Base-by-base conservation (phyloP, 1,284 basidiomycete species). In the Jaminaea rosea region DNA sequence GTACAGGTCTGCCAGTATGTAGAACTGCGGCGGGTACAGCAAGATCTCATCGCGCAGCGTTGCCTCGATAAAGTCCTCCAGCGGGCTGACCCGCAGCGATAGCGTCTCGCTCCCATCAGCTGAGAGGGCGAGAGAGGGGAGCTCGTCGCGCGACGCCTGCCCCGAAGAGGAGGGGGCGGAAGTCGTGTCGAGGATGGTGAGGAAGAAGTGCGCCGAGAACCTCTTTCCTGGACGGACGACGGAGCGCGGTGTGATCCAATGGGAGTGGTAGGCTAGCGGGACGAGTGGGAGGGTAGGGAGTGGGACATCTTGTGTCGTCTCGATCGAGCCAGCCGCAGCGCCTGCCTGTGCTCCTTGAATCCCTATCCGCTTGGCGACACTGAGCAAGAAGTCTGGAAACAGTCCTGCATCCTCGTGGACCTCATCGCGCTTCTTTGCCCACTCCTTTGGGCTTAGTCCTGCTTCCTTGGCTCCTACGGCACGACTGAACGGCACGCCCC, bases 151-250 rank as follows among this genome's bases (percentile, higher is more conserved):
- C n/a, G n/a, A n/a, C n/a, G n/a, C n/a, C n/a, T n/a, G n/a, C n/a
- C n/a, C n/a, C n/a, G n/a, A n/a, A n/a, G n/a, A n/a, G n/a, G n/a
- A n/a, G n/a, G n/a, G n/a, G n/a, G n/a, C n/a, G n/a, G n/a, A n/a
- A n/a, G n/a, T n/a, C 2, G 34, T 47, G 32, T 69, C 67, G 31
- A 69, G 57, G 0, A 59, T 49, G 10, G 67, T 69, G 44, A 69
- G 50, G 50, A 67, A 66, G 31, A 69, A 69, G 50, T 68, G 67
- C 3, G 67, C 61, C 34, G 68, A 63, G 56, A 69, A 69, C 15
- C 67, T 58, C 34, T 69, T 69, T 2, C 61, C 65, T 0, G 67
- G 67, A 2, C 67, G 53, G 4, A 67, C 60, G 26, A 69, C 59
- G 28, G 59, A 46, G n/a, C 59, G 44, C 0, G 67, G 67, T 11